These are phyloP conservation scores for Phytophthora foliorum DNA, from an alignment of 352 stramenopile species.

Conservation along the genomic window DNA sequence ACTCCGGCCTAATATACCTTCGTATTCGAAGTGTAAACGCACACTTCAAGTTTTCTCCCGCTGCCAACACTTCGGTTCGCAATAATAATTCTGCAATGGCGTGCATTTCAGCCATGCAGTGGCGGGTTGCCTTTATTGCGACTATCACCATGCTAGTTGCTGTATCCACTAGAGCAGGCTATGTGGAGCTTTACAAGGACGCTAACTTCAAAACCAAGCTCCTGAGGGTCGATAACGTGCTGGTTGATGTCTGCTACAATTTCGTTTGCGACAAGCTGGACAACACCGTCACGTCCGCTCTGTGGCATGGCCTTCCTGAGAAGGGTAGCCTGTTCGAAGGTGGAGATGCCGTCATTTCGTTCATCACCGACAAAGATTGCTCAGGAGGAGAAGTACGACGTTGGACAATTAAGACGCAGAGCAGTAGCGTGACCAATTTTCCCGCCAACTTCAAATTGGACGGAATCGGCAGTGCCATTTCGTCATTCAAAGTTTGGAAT, in stretches of 20 bases:
- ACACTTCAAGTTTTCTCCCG: neutral
- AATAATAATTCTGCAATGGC: neutral
- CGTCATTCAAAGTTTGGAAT: conserved; percentile 14
- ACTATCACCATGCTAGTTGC: neutral
- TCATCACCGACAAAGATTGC: conserved; percentile 16
- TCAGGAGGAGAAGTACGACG: conserved; percentile 1
- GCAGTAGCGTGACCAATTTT: conserved; percentile 7
- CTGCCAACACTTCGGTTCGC: neutral
- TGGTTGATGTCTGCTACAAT: conserved; percentile 22
- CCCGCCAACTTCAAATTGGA: conserved; percentile 8
- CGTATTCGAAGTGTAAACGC: too few relatives aligned
- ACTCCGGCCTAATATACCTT: too few relatives aligned
- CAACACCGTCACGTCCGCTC: conserved; percentile 22
- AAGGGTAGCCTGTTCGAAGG: conserved; percentile 1
- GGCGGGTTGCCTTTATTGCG: neutral
- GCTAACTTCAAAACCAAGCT: conserved; percentile 26
- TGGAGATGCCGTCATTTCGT: conserved; percentile 7
- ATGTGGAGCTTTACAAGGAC: conserved; percentile 26
- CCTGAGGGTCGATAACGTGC: neutral
- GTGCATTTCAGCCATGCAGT: neutral
- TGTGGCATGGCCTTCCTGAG: conserved; percentile 18
- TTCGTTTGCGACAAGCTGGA: conserved; percentile 16
- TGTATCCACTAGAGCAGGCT: conserved; percentile 1
- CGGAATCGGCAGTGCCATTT: conserved; percentile 16
- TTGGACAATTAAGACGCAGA: conserved; percentile 12